These are phyloP conservation scores for Mrakia gelida DNA, from an alignment of 768 basidiomycete species.

Conservation along the genomic window DNA sequence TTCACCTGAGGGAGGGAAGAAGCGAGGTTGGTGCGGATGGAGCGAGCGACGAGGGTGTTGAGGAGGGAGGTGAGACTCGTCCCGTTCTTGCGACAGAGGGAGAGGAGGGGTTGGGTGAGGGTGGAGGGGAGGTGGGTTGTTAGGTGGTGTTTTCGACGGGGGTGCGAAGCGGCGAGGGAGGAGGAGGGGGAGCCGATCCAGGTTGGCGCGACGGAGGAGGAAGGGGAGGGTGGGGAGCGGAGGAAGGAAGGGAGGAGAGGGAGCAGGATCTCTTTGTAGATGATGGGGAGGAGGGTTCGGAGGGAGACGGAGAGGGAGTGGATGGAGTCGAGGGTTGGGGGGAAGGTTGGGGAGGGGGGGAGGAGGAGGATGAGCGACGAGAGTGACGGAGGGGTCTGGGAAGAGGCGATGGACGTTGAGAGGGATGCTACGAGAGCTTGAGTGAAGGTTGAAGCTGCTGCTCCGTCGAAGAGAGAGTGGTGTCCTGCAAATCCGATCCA, in stretches of 20 bases:
- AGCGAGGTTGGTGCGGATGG: neutral
- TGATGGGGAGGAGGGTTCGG: conserved; percentile 1
- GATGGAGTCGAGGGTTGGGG: neutral
- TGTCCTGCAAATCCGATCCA: neutral
- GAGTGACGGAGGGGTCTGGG: neutral
- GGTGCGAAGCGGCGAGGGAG: neutral
- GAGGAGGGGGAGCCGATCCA: neutral
- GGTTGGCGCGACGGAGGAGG: neutral
- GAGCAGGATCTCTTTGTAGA: neutral
- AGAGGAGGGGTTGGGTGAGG: neutral
- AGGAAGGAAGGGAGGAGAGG: neutral
- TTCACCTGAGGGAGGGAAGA: neutral
- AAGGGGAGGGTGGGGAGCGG: neutral
- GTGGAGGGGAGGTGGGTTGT: neutral
- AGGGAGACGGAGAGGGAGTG: neutral
- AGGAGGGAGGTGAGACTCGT: conserved; percentile 1
- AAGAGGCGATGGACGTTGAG: neutral
- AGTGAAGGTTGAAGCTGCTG: neutral
- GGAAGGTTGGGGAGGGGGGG: neutral
- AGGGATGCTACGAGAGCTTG: neutral
- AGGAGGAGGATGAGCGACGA: neutral
- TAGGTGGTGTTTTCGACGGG: neutral
- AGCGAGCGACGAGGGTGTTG: neutral
- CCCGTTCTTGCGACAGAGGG: neutral
- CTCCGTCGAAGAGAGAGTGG: neutral